Evolutionary conservation across 2,329 filamentous ascomycete genomes (phyloP).

Genomic region (Juglanconis sp.): DNA sequence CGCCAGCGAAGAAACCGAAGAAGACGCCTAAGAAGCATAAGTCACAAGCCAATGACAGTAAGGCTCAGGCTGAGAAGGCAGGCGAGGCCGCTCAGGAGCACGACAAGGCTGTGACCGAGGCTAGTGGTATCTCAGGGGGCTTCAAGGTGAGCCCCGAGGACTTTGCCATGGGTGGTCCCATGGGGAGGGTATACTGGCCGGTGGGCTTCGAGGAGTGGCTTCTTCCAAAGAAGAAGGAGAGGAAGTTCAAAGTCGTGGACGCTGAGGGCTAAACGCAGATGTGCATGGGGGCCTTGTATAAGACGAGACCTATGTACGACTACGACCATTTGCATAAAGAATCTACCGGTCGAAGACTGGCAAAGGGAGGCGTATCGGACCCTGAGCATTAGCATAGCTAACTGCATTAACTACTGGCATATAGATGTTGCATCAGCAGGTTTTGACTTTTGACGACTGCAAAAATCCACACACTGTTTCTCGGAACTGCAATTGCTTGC

Average conservation of each 20-base stretch:
- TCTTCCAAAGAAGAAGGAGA: constrained; percentile 70
- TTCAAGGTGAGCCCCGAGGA: constrained; percentile 58
- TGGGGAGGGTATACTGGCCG: constrained; percentile 86
- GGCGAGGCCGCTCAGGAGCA: constrained; percentile 37
- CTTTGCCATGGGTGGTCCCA: constrained; percentile 79
- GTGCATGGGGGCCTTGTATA: no score
- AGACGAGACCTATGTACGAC: background rate
- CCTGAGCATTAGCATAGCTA: background rate
- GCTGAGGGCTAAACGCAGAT: background rate
- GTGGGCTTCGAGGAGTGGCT: constrained; percentile 88
- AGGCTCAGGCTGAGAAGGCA: constrained; percentile 21
- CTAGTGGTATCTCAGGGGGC: background rate
- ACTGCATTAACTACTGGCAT: no score
- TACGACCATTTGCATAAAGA: background rate
- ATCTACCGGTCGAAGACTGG: background rate
- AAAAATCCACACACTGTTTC: no score
- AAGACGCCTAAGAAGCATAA: constrained; percentile 35
- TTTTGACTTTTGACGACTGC: no score
- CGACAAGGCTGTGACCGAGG: constrained; percentile 6
- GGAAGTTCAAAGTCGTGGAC: constrained; percentile 44
- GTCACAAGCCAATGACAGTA: constrained; percentile 29
- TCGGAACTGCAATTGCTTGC: no score
- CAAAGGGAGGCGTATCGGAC: background rate
- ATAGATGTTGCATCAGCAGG: no score
- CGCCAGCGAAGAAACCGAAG: constrained; percentile 41